These are phyloP conservation scores for Ramaria sp. DNA, from an alignment of 768 basidiomycete species.

Conservation along the genomic window DNA sequence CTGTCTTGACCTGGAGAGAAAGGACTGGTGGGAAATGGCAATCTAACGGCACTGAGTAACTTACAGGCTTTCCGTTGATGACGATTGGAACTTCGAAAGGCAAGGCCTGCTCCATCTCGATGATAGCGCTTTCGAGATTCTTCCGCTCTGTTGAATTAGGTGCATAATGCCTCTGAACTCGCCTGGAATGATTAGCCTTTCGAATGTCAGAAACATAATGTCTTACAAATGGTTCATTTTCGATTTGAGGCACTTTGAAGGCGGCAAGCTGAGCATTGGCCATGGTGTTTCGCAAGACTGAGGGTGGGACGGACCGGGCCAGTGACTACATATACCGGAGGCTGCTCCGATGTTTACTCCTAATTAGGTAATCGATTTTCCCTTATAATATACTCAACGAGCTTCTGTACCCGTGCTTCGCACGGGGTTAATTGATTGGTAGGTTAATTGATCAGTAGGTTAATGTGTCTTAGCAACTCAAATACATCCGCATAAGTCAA, in stretches of 20 bases:
- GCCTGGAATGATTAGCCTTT: neutral
- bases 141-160: constrained; percentile 70
- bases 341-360: too few species aligned
- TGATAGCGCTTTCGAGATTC: constrained; percentile 59
- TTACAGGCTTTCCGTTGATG: constrained; percentile 81
- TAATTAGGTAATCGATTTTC: too few species aligned
- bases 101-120: constrained; percentile 69
- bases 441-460: too few species aligned
- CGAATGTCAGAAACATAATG: neutral
- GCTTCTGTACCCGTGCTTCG: too few species aligned
- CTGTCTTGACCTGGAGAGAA: constrained; percentile 59
- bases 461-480: too few species aligned
- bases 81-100: constrained; percentile 93
- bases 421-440: too few species aligned
- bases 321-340: too few species aligned
- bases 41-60: neutral
- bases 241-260: constrained; percentile 76
- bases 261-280: constrained; percentile 65
- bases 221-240: constrained; percentile 91
- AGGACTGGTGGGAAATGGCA: constrained; percentile 5
- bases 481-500: too few species aligned
- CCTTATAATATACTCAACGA: too few species aligned
- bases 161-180: constrained; percentile 58
- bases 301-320: too few species aligned
- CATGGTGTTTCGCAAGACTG: constrained; percentile 27